phyloP scores from a whole-genome alignment of 2,329 filamentous ascomycete species.

The Aspergillus glaucus region DNA sequence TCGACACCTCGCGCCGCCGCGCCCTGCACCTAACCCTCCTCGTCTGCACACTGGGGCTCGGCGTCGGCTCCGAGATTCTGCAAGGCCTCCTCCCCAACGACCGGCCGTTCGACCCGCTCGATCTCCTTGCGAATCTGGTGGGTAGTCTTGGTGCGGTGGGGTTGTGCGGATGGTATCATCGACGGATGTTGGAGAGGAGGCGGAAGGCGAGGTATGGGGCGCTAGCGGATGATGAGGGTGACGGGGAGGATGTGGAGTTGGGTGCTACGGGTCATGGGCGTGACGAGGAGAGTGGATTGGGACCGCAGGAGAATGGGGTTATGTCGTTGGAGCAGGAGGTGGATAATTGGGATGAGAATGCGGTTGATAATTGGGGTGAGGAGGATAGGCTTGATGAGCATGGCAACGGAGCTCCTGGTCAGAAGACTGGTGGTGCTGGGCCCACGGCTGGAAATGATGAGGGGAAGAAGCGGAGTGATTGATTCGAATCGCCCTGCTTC shows the following conservation, averaged over 20 bases:
- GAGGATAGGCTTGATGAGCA: slow-evolving; percentile 41
- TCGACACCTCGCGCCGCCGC: slow-evolving; percentile 83
- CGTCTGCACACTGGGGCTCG: slow-evolving; percentile 62
- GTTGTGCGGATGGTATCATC: slow-evolving; percentile 86
- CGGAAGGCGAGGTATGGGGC: slow-evolving; percentile 67
- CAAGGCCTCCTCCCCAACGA: slow-evolving; percentile 63
- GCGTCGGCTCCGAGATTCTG: slow-evolving; percentile 54
- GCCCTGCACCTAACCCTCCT: slow-evolving; percentile 76
- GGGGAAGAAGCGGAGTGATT: slow-evolving; percentile 29
- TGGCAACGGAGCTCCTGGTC: slow-evolving; percentile 2
- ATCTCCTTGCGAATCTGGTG: slow-evolving; percentile 80
- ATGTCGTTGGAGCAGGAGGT: slow-evolving; percentile 69
- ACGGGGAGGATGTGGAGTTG: slow-evolving; percentile 75
- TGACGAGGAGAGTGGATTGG: slow-evolving; percentile 22
- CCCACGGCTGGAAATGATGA: slow-evolving; percentile 16
- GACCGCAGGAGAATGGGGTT: slow-evolving; percentile 61
- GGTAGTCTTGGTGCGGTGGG: slow-evolving; percentile 68
- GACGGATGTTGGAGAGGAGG: slow-evolving; percentile 86
- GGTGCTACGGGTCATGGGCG: slow-evolving; percentile 41
- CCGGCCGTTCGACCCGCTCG: slow-evolving; percentile 68
- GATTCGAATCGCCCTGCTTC: slow-evolving; percentile 6
- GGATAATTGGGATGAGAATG: slow-evolving; percentile 92
- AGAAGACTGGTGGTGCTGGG: slow-evolving; percentile 5
- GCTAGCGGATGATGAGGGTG: slow-evolving; percentile 48
- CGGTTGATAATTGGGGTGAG: slow-evolving; percentile 59